These are phyloP conservation scores for Diplodia mutila DNA, from an alignment of 2,329 filamentous ascomycete genomes.

Conservation along the genomic window DNA sequence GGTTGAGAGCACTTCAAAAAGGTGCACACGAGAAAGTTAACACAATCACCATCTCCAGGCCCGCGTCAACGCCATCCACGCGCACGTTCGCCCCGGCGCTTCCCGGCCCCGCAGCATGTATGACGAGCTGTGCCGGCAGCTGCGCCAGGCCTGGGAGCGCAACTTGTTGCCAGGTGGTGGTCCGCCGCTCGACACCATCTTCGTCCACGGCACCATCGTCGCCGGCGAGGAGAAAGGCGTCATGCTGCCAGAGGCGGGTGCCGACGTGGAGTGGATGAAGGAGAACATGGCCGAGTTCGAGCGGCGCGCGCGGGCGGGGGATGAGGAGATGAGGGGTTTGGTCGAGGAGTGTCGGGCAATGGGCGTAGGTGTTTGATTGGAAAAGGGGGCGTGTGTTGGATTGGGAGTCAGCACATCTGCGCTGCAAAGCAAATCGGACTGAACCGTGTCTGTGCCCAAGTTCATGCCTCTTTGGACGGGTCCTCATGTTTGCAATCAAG, in stretches of 20 bases:
- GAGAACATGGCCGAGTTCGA: constrained; percentile 34
- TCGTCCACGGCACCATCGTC: constrained; percentile 35
- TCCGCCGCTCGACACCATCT: constrained; percentile 32
- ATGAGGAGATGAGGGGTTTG: constrained; percentile 33
- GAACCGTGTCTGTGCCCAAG: not conserved
- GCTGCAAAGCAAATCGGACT: not conserved
- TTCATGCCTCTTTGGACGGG: too few species aligned
- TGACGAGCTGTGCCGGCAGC: constrained; percentile 26
- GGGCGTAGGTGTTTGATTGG: not conserved
- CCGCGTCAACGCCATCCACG: constrained; percentile 33
- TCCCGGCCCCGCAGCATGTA: constrained; percentile 24
- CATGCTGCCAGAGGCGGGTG: constrained; percentile 32
- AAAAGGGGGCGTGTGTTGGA: not conserved
- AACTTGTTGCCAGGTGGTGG: not conserved
- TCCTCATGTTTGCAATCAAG: too few species aligned
- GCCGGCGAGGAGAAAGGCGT: constrained; percentile 37
- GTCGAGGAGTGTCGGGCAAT: constrained; percentile 28
- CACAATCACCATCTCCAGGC: not conserved
- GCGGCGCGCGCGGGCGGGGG: constrained; percentile 31
- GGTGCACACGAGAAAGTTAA: too few species aligned
- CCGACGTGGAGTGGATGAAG: constrained; percentile 34
- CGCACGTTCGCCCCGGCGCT: constrained; percentile 32
- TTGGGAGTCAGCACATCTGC: not conserved
- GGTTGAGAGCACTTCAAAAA: too few species aligned
- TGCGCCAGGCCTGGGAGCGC: constrained; percentile 32